Conservation (phyloP, 208 protist genomes). For the Angomonas ambiguus region DNA sequence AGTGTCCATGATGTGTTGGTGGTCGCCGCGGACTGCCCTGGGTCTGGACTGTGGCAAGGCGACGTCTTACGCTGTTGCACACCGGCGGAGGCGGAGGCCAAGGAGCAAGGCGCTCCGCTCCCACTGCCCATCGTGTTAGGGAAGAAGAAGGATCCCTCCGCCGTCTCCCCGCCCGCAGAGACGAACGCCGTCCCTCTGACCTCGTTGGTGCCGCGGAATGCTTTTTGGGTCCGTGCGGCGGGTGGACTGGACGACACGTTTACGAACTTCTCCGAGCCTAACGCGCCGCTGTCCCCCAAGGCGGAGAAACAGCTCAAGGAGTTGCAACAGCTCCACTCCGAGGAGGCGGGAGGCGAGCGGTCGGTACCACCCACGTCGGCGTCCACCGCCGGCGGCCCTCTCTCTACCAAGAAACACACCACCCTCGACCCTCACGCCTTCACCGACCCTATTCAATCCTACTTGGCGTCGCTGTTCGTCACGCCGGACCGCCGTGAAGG, state of each 20-base stretch:
- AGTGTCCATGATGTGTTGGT: slow-evolving; percentile 54
- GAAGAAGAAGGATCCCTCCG: neutral
- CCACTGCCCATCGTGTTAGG: slow-evolving; percentile 17
- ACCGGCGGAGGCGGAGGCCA: slow-evolving; percentile 26
- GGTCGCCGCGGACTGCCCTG: slow-evolving; percentile 54
- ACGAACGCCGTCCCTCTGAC: neutral
- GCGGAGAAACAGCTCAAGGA: slow-evolving; percentile 30
- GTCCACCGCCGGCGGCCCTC: too few relatives aligned
- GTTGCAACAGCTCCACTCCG: slow-evolving; percentile 21
- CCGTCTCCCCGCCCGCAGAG: neutral
- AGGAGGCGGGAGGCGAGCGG: too few relatives aligned
- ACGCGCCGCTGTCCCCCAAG: slow-evolving; percentile 27
- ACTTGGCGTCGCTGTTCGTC: slow-evolving; percentile 17
- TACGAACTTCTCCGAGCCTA: slow-evolving; percentile 27
- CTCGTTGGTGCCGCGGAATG: neutral
- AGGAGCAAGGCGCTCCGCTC: slow-evolving; percentile 12
- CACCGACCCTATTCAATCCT: neutral
- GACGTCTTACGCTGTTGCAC: slow-evolving; percentile 74
- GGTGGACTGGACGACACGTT: slow-evolving; percentile 40
- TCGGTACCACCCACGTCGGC: too few relatives aligned
- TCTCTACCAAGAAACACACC: slow-evolving; percentile 4
- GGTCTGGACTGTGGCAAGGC: slow-evolving; percentile 52
- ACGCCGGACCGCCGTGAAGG: slow-evolving; percentile 38
- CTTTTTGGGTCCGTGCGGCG: slow-evolving; percentile 60
- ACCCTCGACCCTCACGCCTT: neutral